Evolutionary conservation across 2,329 filamentous ascomycete species (phyloP), one percentile per base, ranked within the genome.

Genomic region (Trichophyton verrucosum): DNA sequence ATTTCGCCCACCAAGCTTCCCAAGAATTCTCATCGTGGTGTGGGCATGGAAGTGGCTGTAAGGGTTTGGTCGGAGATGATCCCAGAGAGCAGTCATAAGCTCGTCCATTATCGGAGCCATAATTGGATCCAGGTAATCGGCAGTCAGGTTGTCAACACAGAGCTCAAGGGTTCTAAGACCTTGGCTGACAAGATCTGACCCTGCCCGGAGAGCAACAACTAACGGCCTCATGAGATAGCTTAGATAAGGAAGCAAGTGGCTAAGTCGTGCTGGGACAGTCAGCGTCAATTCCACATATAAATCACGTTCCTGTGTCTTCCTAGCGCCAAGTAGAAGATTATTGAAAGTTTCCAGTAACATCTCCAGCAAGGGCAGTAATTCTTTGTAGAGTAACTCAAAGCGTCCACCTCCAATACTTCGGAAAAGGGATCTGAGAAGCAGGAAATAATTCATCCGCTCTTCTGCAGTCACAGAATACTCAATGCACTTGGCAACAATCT

Each of bases 71-170:
- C 88, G 88, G 47, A 99, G 81, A 72, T 99, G 95, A 65, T 96
- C 91, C 81, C 95, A 99, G 0, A 99, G 80, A 1, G 92, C 92
- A 55, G 91, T 94, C 94, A 99, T 99, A 51, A 99, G 80, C 70
- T 99, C 94, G 68, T 99, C 92, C 73, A 99, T 97, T 27, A 97
- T 95, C 0, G 94, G 95, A 1, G 92, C 90, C 92, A 99, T 99
- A 68, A 99, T 97, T 0, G 94, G 95, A 68, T 99, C 94, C 13
- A 99, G 78, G 70, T 99, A 99, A 69, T 99, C 94, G 0, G 94
- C 92, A 0, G 95, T 99, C 0, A 99, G 81, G 67, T 99, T 99
- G 65, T 99, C 94, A 17, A 99, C 94, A 69, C 94, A 99, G 1
- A 99, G 82, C 70, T 99, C 94, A 3, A 99, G 78, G 0, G 94